These are phyloP conservation scores for Cyclotella choctawhatcheeana DNA, from an alignment of 108 stramenopile species.

Conservation along the genomic window DNA sequence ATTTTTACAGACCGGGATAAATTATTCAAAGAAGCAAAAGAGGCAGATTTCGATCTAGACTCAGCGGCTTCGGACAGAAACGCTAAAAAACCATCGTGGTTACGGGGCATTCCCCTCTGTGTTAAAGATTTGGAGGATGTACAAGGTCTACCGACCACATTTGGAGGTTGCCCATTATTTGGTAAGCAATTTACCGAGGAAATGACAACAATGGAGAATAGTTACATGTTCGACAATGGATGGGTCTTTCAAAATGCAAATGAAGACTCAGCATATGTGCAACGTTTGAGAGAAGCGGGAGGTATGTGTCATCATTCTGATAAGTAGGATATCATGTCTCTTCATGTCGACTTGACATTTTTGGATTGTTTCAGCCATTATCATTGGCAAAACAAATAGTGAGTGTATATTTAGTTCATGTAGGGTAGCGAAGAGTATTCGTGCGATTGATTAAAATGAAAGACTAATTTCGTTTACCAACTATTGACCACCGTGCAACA, in stretches of 20 bases:
- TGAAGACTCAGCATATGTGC: slow-evolving; percentile 46
- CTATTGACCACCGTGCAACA: background rate
- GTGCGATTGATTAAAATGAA: too few species aligned
- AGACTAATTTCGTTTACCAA: background rate
- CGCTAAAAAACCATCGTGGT: slow-evolving; percentile 32
- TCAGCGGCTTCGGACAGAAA: background rate
- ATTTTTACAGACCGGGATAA: slow-evolving; percentile 18
- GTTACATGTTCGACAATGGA: background rate
- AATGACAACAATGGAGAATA: background rate
- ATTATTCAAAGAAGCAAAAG: slow-evolving; percentile 48
- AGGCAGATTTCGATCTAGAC: slow-evolving; percentile 35
- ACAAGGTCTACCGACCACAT: slow-evolving; percentile 52
- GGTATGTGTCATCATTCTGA: background rate
- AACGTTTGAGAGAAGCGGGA: slow-evolving; percentile 27
- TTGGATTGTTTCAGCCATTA: slow-evolving; percentile 14
- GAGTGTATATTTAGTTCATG: too few species aligned
- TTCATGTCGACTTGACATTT: too few species aligned
- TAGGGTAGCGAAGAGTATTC: too few species aligned
- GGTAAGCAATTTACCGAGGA: background rate
- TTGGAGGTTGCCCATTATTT: slow-evolving; percentile 56
- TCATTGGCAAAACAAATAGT: slow-evolving; percentile 45
- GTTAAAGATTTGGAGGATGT: slow-evolving; percentile 64
- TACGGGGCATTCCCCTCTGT: slow-evolving; percentile 67
- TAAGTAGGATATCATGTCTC: background rate
- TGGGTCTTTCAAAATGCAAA: slow-evolving; percentile 18